Evolutionary conservation across 805 yeast genomes (phyloP).

Genomic region (Zygoascus bituminiphila): DNA sequence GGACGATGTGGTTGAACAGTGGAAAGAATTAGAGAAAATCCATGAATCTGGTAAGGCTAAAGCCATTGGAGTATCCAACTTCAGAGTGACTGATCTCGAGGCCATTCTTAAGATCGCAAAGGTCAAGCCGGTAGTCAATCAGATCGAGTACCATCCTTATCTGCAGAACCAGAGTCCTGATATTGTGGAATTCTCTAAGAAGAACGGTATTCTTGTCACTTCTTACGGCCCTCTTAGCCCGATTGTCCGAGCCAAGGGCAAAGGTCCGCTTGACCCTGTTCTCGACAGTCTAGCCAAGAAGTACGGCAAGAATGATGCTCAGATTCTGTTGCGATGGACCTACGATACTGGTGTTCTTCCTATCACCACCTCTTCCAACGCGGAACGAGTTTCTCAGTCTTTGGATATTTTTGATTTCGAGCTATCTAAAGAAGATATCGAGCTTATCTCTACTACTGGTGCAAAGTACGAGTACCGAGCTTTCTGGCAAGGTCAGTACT

Average conservation of each 20-base stretch:
- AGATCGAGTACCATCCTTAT: constrained; percentile 52
- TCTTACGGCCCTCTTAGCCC: constrained; percentile 59
- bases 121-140: constrained; percentile 59
- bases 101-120: constrained; percentile 43
- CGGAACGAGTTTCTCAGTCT: constrained; percentile 48
- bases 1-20: constrained; percentile 36
- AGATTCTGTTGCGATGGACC: constrained; percentile 42
- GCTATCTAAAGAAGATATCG: constrained; percentile 25
- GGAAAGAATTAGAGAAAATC: constrained; percentile 55
- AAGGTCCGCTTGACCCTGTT: constrained; percentile 33
- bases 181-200: constrained; percentile 37
- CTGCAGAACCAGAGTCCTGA: constrained; percentile 34
- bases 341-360: constrained; percentile 49
- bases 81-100: constrained; percentile 40
- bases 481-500: not conserved
- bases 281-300: constrained; percentile 32
- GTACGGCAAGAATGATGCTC: constrained; percentile 37
- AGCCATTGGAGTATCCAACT: constrained; percentile 74
- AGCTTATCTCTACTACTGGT: constrained; percentile 21
- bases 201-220: constrained; percentile 43
- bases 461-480: not conserved
- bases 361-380: constrained; percentile 60
- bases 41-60: constrained; percentile 37
- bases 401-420: constrained; percentile 45
- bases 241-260: constrained; percentile 34